Evolutionary conservation across 768 basidiomycete species (phyloP), one percentile per base, ranked within the genome.

Genomic region (Rhizopogon salebrosus): DNA sequence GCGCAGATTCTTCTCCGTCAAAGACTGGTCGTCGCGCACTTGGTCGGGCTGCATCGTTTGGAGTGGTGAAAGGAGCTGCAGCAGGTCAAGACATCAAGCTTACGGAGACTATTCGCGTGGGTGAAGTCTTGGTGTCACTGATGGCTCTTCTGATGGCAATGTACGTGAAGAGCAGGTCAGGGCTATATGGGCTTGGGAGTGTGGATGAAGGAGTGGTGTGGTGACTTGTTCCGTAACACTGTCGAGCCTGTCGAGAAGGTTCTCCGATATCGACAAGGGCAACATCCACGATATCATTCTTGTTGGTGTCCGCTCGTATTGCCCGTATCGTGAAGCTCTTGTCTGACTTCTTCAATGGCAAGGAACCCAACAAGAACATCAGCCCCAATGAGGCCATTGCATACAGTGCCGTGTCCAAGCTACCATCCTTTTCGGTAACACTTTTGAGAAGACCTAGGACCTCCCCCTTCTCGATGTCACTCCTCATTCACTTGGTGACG

Each of bases 361-460:
- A 95, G 80, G 94, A 97, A 77, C 95, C 92, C 64, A 94, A 93
- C 82, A 97, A 95, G 83, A 89, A 87, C 76, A 98, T 98, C 80
- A 98, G 98, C 85, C 95, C 95, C 49, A 95, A 98, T 60, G 95
- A 98, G 76, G 95, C 95, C 52, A 94, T 98, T 54, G 95, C 95
- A 18, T 97, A 97, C 71, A 95, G 95, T 79, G 95, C 95, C 52
- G 95, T 54, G 94, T 99, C 62, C 95, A 98, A 75, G 95, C 93
- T 52, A 95, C 95, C 63, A 95, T 98, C 64, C 87, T 98, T 53
- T 92, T 95, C 24, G 95, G 95, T 65, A 93, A 98, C 70, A 95
- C 94, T 24, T 97, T 95, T 1, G 95, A 97, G 76, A 94, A 94
- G 79, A 98, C 94, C 20, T 91, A 95, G 72, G 94, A 98, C 62